These are phyloP conservation scores for Aspergillus avenaceus DNA, from an alignment of 495 filamentous ascomycete genomes.

Conservation along the genomic window DNA sequence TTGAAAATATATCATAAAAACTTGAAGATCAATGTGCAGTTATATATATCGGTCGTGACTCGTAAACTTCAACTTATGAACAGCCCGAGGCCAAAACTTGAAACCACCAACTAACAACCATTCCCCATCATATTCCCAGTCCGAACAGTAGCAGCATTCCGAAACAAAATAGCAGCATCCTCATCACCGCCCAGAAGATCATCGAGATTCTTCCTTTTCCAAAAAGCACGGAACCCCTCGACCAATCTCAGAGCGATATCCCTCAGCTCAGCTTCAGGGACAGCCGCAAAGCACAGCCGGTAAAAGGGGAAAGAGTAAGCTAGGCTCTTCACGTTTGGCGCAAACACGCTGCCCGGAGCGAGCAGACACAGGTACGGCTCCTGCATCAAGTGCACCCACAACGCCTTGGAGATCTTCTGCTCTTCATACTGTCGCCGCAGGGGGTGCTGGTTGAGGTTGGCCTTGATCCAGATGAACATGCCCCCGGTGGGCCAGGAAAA, in stretches of 20 bases:
- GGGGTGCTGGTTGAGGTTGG: constrained; percentile 68
- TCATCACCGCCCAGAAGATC: constrained; percentile 56
- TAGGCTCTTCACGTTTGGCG: constrained; percentile 48
- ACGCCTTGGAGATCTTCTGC: constrained; percentile 48
- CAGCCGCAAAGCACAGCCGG: constrained; percentile 84
- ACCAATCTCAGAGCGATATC: constrained; percentile 57
- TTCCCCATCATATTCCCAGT: constrained; percentile 22
- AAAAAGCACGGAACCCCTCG: constrained; percentile 68
- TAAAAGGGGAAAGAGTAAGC: constrained; percentile 59
- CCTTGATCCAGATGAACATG: constrained; percentile 85
- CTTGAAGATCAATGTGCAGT: no score
- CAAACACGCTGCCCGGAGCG: constrained; percentile 67
- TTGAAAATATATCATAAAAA: no score
- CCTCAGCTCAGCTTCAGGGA: constrained; percentile 62
- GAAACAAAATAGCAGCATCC: constrained; percentile 11
- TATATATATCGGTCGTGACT: no score
- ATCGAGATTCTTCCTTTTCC: constrained; percentile 61
- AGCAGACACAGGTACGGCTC: constrained; percentile 64
- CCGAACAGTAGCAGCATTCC: no score
- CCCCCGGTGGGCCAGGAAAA: constrained; percentile 81
- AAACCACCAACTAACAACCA: constrained; percentile 15
- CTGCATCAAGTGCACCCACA: constrained; percentile 71
- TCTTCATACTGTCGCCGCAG: constrained; percentile 46
- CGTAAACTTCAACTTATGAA: neutral
- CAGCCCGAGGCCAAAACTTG: neutral